Evolutionary conservation across 805 yeast genomes (phyloP).

Genomic region (Metschnikowia baotianmanensis): DNA sequence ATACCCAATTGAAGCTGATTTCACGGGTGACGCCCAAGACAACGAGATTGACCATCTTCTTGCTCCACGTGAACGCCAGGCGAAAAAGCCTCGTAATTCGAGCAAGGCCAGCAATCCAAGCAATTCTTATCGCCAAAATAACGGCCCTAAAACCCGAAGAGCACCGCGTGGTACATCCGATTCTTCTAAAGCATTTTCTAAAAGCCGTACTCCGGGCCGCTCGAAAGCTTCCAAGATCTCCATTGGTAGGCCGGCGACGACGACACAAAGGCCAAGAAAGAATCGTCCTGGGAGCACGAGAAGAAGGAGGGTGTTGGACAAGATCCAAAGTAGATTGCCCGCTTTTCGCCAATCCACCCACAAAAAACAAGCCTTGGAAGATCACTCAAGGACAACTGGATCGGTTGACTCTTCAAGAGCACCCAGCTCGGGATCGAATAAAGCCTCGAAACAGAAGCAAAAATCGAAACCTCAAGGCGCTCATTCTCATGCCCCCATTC

Average conservation of each 20-base stretch:
- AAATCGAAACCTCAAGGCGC: background rate
- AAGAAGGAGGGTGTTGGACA: constrained; percentile 1
- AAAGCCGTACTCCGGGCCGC: background rate
- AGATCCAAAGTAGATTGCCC: constrained; percentile 4
- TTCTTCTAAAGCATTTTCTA: background rate
- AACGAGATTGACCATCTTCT: constrained; percentile 13
- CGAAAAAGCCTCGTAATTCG: background rate
- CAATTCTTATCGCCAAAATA: too few relatives aligned
- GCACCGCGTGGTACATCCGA: too few relatives aligned
- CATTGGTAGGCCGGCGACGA: constrained; percentile 4
- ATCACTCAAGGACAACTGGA: too few relatives aligned
- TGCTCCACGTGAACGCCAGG: background rate
- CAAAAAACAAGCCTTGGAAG: background rate
- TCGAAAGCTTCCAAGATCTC: background rate
- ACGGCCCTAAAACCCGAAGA: background rate
- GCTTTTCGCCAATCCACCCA: constrained; percentile 2
- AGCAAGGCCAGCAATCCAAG: too few relatives aligned
- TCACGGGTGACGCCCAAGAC: constrained; percentile 8
- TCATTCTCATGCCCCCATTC: background rate
- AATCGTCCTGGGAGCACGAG: background rate
- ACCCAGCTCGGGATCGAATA: background rate
- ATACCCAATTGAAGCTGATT: background rate
- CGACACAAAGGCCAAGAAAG: background rate
- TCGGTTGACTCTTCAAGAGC: background rate
- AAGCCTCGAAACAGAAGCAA: background rate